phyloP scores from a whole-genome alignment of 371 early-diverging fungal species.

The Mucor indicus region DNA sequence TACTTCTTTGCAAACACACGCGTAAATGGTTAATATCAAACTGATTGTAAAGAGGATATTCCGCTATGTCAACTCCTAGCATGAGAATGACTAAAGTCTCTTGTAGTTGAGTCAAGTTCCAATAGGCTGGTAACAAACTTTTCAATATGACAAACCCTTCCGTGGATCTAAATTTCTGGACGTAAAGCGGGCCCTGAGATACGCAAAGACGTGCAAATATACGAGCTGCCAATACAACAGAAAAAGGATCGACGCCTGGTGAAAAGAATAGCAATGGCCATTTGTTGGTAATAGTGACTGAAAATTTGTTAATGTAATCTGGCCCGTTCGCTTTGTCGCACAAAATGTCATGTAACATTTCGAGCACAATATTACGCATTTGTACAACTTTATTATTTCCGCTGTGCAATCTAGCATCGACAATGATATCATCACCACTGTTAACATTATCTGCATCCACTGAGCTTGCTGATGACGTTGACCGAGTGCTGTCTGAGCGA shows the following conservation, averaged over 20 bases:
- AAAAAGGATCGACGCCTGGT: constrained; percentile 50
- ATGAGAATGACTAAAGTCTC: constrained; percentile 54
- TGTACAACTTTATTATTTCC: constrained; percentile 37
- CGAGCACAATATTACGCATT: constrained; percentile 69
- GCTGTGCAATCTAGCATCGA: constrained; percentile 33
- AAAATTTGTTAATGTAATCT: constrained; percentile 45
- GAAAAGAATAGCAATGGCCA: constrained; percentile 73
- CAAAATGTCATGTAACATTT: constrained; percentile 69
- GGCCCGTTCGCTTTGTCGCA: constrained; percentile 38
- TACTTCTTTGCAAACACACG: constrained; percentile 25
- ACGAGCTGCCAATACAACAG: constrained; percentile 58
- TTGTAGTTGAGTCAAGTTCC: constrained; percentile 61
- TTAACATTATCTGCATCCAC: constrained; percentile 1
- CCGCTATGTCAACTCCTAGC: constrained; percentile 59
- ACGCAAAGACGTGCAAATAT: constrained; percentile 56
- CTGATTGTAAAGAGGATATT: constrained; percentile 41
- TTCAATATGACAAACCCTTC: constrained; percentile 65
- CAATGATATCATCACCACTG: constrained; percentile 20
- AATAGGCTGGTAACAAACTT: constrained; percentile 55
- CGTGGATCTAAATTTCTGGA: constrained; percentile 51
- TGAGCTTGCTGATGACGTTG: background rate
- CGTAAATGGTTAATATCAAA: constrained; percentile 52
- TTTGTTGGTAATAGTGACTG: constrained; percentile 62
- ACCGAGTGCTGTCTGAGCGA: constrained; percentile 20
- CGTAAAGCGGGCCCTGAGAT: constrained; percentile 51